Base-by-base conservation (phyloP, 2,329 filamentous ascomycete genomes). In the Phyllosticta citriasiana region DNA sequence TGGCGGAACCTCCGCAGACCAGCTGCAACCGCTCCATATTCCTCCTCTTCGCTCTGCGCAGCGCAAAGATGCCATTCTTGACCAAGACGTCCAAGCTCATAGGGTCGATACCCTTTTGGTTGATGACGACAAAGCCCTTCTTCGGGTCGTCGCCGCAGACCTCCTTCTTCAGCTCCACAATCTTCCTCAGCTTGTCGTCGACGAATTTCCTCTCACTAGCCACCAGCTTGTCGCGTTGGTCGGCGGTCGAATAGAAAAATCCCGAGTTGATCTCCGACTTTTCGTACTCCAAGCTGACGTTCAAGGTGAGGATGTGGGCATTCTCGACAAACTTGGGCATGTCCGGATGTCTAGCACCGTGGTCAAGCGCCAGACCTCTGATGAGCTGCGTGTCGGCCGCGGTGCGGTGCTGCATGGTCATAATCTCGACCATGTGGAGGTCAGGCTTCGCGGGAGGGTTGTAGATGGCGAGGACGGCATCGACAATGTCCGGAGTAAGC, bases 351-450 rank as follows among this genome's bases (percentile, higher is more conserved):
- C 94, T 85, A 12, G 94, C 92, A 67, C 94, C 94, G 75, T 99
- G 94, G 71, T 99, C 94, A 64, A 99, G 80, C 9, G 91, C 94
- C 62, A 99, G 82, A 63, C 94, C 94, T 66, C 89, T 86, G 75
- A 99, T 97, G 63, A 99, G 85, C 76, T 96, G 91, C 62, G 94
- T 99, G 76, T 99, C 94, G 33, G 94, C 90, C 63, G 93, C 92
- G 58, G 90, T 91, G 68, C 93, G 89, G 80, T 99, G 94, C 79
- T 99, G 94, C 93, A 99, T 97, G 75, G 96, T 97, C 94, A 99
- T 99, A 70, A 99, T 97, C 78, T 99, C 94, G 67, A 99, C 84
- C 94, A 99, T 99, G 80, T 97, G 93, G 71, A 99, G 78, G 77
- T 99, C 94, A 61, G 95, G 95, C 80, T 97, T 97, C 65, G 85